phyloP scores from a whole-genome alignment of 768 basidiomycete genomes.

The Chalciporus chontae region DNA sequence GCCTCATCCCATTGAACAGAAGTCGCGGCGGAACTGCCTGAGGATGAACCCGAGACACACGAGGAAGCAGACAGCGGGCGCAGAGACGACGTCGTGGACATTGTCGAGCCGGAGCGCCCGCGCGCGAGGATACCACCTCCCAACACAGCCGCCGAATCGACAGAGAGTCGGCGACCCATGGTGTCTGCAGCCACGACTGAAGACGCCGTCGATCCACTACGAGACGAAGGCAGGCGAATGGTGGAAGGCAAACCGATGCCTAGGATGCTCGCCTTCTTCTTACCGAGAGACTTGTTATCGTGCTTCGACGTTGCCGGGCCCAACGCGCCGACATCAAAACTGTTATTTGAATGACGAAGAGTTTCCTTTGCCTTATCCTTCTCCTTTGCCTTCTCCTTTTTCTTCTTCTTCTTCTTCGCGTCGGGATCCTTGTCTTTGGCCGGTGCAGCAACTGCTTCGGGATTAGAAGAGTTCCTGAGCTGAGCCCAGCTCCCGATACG shows the following conservation, averaged over 20 bases:
- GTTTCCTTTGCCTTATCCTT: constrained; percentile 33
- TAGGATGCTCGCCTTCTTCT: constrained; percentile 61
- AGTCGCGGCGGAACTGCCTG: constrained; percentile 38
- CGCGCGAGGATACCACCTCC: constrained; percentile 30
- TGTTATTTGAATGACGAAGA: constrained; percentile 51
- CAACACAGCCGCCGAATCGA: constrained; percentile 31
- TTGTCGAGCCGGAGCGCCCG: constrained; percentile 36
- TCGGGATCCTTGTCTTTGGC: constrained; percentile 29
- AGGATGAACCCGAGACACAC: constrained; percentile 36
- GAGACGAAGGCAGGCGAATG: constrained; percentile 40
- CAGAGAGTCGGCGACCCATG: constrained; percentile 21
- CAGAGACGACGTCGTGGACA: constrained; percentile 43
- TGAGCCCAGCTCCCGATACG: constrained; percentile 72
- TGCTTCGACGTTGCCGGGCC: constrained; percentile 27
- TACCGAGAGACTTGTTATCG: constrained; percentile 37
- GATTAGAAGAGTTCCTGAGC: constrained; percentile 39
- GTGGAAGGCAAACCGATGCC: constrained; percentile 60
- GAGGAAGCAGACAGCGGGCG: constrained; percentile 45
- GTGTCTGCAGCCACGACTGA: constrained; percentile 24
- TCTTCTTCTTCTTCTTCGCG: constrained; percentile 36
- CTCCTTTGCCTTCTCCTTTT: constrained; percentile 36
- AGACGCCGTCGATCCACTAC: constrained; percentile 35
- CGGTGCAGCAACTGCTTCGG: constrained; percentile 23
- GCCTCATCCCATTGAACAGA: constrained; percentile 53
- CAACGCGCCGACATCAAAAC: constrained; percentile 65